Evolutionary conservation across 345 rosid species (phyloP), one percentile per base, ranked within the genome.

Genomic region (Populus tremula): DNA sequence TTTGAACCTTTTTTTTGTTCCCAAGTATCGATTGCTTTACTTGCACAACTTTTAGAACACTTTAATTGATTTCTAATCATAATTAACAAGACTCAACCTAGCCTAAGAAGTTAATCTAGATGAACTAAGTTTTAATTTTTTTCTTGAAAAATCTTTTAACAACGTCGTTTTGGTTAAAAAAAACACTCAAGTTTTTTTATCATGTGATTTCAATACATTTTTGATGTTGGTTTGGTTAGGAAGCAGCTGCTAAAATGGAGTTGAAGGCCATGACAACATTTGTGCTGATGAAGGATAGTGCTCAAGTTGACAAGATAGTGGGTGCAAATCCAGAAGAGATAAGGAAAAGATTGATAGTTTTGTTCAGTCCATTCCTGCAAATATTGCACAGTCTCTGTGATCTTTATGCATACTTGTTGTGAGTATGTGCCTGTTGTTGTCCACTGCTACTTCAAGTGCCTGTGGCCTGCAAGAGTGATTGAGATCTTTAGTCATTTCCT

Each of bases 211-310:
- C 25, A 6, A 2, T 7, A 21, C 61, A 21, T 21, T 8, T 54
- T 20, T 49, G 50, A 13, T 27, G 73, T 78, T n/a, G 83, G 78
- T 77, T 39, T 64, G 33, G 31, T 77, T 81, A 93, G 98, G 98
- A 89, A 70, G 97, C 93, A 72, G 97, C 98, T 5, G 69, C 77
- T 31, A 86, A 80, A 73, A 73, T 91, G 89, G 90, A 87, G 75
- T 83, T 91, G 25, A 93, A 90, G 83, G 98, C 99, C n/a, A 96
- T 96, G 99, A 96, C 99, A 1, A 92, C 99, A 17, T 93, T 93
- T 84, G 25, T 89, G 82, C 81, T 92, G 86, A 84, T 91, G 90
- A 93, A 78, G 80, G 91, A 85, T 72, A 92, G 96, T 74, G 82
- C 78, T 74, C 68, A 47, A 7, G 88, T 82, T 14, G 96, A 93